phyloP scores from a whole-genome alignment of 257 asterid species.

The Oldenlandia corymbosa region DNA sequence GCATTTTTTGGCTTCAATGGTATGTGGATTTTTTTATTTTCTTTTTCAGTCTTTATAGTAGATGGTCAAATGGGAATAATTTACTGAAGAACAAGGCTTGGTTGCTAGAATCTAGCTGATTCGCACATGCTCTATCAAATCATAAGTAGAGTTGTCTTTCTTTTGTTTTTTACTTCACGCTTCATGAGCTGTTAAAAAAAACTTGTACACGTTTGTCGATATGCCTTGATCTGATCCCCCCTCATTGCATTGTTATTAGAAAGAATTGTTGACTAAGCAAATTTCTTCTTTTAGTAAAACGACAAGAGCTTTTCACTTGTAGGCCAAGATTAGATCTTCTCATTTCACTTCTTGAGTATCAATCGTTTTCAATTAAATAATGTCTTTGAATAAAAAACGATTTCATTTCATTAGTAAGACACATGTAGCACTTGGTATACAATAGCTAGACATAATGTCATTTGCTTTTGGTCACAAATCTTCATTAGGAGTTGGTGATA shows the following conservation, averaged over 20 bases:
- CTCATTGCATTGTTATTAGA: not conserved
- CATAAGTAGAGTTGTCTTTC: conserved; percentile 4
- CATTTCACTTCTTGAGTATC: too few species aligned
- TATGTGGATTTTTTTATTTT: not conserved
- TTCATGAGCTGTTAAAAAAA: not conserved
- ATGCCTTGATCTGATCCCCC: not conserved
- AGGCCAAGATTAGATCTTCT: too few species aligned
- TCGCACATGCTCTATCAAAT: conserved; percentile 15
- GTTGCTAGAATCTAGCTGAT: conserved; percentile 20
- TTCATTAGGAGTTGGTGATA: not conserved
- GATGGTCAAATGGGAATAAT: not conserved
- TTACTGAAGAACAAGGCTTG: not conserved
- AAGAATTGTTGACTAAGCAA: not conserved
- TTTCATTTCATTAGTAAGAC: too few species aligned
- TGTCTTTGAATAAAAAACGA: too few species aligned
- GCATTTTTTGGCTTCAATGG: conserved; percentile 99
- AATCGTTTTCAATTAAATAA: too few species aligned
- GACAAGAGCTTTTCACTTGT: too few species aligned
- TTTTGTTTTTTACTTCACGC: conserved; percentile 1
- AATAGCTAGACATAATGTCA: too few species aligned
- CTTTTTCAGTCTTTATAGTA: not conserved
- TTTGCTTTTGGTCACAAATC: not conserved
- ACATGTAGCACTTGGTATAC: too few species aligned
- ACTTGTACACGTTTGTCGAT: not conserved
- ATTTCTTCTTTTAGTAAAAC: not conserved